A percentile compares a stretch with the other conserved stretches of the same genome.
Evolutionary conservation across 2,329 filamentous ascomycete genomes (phyloP).

Genomic region (Neopestalotiopsis sp.): DNA sequence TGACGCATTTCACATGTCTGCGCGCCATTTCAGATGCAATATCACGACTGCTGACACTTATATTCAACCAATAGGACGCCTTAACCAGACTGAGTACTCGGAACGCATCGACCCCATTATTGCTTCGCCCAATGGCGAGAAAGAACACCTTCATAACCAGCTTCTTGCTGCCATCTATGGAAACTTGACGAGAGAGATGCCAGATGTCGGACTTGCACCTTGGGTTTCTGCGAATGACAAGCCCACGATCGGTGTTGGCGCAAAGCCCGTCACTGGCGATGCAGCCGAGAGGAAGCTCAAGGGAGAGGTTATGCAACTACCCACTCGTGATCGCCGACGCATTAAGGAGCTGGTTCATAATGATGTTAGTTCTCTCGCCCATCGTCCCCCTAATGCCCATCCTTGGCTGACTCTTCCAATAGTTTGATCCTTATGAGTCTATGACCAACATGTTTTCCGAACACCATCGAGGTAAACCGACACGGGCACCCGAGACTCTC

Average conservation of each 20-base stretch:
- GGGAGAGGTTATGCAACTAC: conserved; percentile 73
- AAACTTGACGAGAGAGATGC: conserved; percentile 73
- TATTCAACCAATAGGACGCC: conserved; percentile 51
- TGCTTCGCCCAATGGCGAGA: conserved; percentile 60
- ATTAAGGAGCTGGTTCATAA: conserved; percentile 69
- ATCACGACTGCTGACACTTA: conserved; percentile 20
- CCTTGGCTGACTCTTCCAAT: conserved; percentile 28
- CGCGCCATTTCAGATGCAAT: neutral
- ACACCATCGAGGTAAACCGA: conserved; percentile 49
- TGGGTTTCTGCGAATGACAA: conserved; percentile 78
- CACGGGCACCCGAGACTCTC: conserved; percentile 63
- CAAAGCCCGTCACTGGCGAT: conserved; percentile 68
- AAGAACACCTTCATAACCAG: conserved; percentile 70
- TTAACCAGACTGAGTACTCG: conserved; percentile 67
- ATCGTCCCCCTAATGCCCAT: neutral
- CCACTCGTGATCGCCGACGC: conserved; percentile 67
- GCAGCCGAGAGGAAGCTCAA: conserved; percentile 69
- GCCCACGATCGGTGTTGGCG: conserved; percentile 58
- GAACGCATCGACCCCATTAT: conserved; percentile 66
- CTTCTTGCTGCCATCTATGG: conserved; percentile 69
- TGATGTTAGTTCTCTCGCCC: conserved; percentile 52
- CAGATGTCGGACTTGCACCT: conserved; percentile 69
- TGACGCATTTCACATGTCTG: neutral
- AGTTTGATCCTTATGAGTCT: conserved; percentile 62
- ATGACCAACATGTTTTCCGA: conserved; percentile 59